Conservation (phyloP, 352 stramenopile genomes). For the Peronospora farinosa region DNA sequence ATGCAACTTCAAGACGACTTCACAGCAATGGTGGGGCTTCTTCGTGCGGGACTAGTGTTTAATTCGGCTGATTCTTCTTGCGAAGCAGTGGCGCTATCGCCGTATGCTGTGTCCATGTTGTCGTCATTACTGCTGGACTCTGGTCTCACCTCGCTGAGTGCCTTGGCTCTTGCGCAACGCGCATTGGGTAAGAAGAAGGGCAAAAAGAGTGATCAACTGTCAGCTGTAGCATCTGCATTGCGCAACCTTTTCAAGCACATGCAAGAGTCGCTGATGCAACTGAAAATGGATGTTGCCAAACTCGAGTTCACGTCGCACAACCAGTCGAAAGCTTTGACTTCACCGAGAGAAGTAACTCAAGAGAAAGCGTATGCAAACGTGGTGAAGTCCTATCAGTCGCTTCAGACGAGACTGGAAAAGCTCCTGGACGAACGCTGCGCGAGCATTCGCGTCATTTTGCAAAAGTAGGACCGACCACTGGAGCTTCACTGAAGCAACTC, state of each 20-base stretch:
- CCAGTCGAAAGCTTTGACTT: constrained; percentile 2
- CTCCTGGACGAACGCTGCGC: constrained; percentile 31
- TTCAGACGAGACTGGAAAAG: constrained; percentile 31
- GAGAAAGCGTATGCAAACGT: constrained; percentile 36
- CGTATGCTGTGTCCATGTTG: constrained; percentile 44
- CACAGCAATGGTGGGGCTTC: constrained; percentile 18
- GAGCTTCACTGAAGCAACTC: too few relatives aligned
- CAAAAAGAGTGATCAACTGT: constrained; percentile 54
- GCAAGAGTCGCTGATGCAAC: constrained; percentile 37
- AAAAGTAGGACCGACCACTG: constrained; percentile 28
- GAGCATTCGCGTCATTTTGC: constrained; percentile 34
- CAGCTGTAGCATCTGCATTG: constrained; percentile 25
- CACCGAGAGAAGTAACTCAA: constrained; percentile 10
- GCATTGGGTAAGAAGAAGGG: constrained; percentile 50
- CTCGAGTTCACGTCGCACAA: constrained; percentile 21
- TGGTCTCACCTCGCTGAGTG: constrained; percentile 47
- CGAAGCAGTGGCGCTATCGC: constrained; percentile 27
- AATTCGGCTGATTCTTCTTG: constrained; percentile 3
- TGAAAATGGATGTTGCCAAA: constrained; percentile 35
- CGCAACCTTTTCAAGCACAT: constrained; percentile 56
- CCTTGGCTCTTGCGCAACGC: constrained; percentile 41
- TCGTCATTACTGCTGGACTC: constrained; percentile 54
- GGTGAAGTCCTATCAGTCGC: constrained; percentile 32
- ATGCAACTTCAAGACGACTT: constrained; percentile 30
- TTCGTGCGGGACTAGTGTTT: constrained; percentile 21